Conservation (phyloP, 345 rosid species). For the Linum trigynum region DNA sequence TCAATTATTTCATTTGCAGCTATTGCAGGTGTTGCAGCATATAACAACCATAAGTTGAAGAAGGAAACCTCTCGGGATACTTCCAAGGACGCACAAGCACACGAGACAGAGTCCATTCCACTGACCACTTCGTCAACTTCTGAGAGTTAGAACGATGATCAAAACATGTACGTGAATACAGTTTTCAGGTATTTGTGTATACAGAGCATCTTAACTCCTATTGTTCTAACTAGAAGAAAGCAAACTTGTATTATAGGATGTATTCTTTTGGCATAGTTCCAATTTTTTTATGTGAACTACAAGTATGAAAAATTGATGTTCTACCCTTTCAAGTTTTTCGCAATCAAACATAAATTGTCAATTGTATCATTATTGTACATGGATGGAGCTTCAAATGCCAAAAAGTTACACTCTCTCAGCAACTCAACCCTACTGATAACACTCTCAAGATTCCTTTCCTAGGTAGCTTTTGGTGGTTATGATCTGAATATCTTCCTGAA, state of each 20-base stretch:
- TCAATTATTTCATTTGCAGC: conserved; percentile 31
- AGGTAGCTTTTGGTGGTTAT: no score
- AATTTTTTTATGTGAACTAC: no score
- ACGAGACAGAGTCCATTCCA: conserved; percentile 33
- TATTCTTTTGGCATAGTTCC: not conserved
- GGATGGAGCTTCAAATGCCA: no score
- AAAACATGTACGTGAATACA: conserved; percentile 1
- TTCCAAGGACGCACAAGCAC: conserved; percentile 23
- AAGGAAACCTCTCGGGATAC: conserved; percentile 58
- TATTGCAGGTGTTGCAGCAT: conserved; percentile 93
- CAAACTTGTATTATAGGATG: not conserved
- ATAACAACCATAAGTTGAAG: conserved; percentile 78
- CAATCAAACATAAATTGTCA: no score
- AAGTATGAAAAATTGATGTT: no score
- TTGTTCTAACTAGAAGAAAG: not conserved
- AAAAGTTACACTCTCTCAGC: no score
- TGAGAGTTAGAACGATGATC: conserved; percentile 14
- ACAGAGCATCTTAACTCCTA: not conserved
- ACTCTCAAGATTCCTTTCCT: no score
- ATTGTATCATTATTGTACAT: no score
- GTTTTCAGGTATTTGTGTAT: conserved; percentile 19
- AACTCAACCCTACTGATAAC: no score
- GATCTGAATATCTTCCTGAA: no score
- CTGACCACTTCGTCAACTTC: conserved; percentile 27
- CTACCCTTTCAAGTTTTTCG: no score